Evolutionary conservation across 257 asterid genomes (phyloP).

Genomic region (Ligustrum vulgare): DNA sequence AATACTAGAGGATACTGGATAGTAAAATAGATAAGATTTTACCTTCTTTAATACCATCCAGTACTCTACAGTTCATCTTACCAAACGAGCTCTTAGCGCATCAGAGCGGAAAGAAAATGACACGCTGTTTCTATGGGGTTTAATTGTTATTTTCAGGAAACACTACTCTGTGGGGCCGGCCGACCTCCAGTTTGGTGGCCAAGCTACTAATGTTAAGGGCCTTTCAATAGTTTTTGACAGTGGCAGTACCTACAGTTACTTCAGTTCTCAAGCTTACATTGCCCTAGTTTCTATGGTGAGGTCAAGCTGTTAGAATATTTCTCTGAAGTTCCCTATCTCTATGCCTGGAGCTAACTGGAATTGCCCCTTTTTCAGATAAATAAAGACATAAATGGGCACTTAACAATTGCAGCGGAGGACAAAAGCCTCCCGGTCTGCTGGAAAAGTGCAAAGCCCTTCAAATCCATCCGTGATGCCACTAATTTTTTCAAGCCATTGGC

Average conservation of each 20-base stretch:
- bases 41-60: neutral
- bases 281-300: conserved; percentile 48
- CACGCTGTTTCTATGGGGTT: conserved; percentile 11
- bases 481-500: conserved; percentile 66
- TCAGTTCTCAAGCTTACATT: conserved; percentile 48
- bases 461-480: conserved; percentile 49
- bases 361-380: conserved; percentile 43
- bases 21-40: neutral
- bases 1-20: neutral
- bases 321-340: neutral
- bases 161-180: conserved; percentile 57
- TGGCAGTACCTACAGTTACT: conserved; percentile 74
- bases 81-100: neutral
- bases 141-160: conserved; percentile 38
- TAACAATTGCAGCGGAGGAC: conserved; percentile 54
- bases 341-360: neutral
- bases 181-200: conserved; percentile 46
- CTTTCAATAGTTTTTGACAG: conserved; percentile 57
- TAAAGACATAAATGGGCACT: conserved; percentile 32
- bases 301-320: neutral
- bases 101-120: neutral
- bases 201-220: conserved; percentile 44
- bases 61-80: neutral
- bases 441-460: conserved; percentile 72
- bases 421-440: conserved; percentile 81